Conservation (phyloP, 495 filamentous ascomycete genomes). For the Penicillium verhagenii region DNA sequence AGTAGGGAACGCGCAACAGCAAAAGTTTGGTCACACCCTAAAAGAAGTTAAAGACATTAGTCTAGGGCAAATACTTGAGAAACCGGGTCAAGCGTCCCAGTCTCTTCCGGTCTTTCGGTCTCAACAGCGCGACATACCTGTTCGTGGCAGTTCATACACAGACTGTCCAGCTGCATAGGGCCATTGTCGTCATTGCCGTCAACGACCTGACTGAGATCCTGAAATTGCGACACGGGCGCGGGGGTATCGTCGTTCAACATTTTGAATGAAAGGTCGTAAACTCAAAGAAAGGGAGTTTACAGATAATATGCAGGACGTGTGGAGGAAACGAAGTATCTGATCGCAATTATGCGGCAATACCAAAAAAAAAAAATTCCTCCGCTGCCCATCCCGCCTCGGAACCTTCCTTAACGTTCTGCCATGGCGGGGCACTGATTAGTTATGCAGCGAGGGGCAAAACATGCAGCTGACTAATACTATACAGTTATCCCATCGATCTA, state of each 20-base stretch:
- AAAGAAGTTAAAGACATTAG: background rate
- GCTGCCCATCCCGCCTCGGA: background rate
- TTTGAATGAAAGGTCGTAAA: background rate
- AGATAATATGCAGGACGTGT: background rate
- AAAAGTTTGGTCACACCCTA: conserved; percentile 84
- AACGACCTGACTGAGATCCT: conserved; percentile 44
- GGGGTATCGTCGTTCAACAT: conserved; percentile 32
- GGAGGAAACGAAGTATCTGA: background rate
- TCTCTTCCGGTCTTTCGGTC: too few relatives aligned
- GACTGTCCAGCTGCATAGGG: conserved; percentile 55
- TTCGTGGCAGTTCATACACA: conserved; percentile 86
- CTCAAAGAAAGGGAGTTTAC: background rate
- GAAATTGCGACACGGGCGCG: conserved; percentile 35
- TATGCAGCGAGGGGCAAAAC: background rate
- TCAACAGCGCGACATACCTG: conserved; percentile 64
- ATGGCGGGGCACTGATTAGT: conserved; percentile 4
- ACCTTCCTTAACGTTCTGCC: conserved; percentile 4
- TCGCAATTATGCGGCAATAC: background rate
- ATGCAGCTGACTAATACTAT: conserved; percentile 7
- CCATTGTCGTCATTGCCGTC: conserved; percentile 46
- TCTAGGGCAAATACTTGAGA: background rate
- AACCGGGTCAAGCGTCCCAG: background rate
- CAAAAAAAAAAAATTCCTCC: conserved; percentile 5
- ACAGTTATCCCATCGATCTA: background rate
- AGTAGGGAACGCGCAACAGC: conserved; percentile 88